Conservation (phyloP, 2,329 filamentous ascomycete species). For the Periconia sp. region DNA sequence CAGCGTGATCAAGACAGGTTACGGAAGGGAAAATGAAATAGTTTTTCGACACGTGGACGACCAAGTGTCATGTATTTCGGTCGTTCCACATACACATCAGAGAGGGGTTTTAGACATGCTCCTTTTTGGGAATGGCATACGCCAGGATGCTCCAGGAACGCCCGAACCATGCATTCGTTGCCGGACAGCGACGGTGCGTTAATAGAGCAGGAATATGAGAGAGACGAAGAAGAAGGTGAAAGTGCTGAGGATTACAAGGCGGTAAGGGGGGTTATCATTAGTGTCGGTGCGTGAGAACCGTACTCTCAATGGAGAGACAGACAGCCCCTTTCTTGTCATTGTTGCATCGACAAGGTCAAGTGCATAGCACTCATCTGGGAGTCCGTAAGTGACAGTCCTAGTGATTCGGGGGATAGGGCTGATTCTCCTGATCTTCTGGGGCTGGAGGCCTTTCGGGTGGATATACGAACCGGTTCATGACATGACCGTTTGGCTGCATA, state of each 20-base stretch:
- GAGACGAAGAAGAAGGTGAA: conserved; percentile 13
- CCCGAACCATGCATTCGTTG: conserved; percentile 30
- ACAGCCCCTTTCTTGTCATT: conserved; percentile 2
- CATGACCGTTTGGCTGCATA: conserved; percentile 33
- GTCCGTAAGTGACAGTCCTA: conserved; percentile 31
- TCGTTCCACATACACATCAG: background rate
- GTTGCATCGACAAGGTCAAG: conserved; percentile 3
- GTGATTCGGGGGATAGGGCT: conserved; percentile 24
- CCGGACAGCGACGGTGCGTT: conserved; percentile 21
- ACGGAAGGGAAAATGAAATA: conserved; percentile 8
- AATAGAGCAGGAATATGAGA: conserved; percentile 13
- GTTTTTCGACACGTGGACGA: background rate
- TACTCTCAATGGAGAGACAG: background rate
- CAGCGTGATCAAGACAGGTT: conserved; percentile 7
- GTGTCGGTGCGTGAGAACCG: conserved; percentile 9
- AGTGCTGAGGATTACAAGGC: conserved; percentile 32
- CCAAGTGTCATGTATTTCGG: conserved; percentile 1
- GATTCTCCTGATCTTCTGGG: conserved; percentile 30
- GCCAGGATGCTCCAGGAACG: conserved; percentile 24
- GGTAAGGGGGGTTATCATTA: conserved; percentile 15
- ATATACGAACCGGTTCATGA: conserved; percentile 43
- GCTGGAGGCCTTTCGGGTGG: conserved; percentile 22
- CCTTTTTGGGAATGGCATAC: conserved; percentile 22
- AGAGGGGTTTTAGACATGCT: background rate
- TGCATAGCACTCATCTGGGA: conserved; percentile 27